Percentiles rank a stretch among this genome's conserved stretches.
phyloP scores from a whole-genome alignment of 2,329 filamentous ascomycete genomes.

The Xylogone sp. region DNA sequence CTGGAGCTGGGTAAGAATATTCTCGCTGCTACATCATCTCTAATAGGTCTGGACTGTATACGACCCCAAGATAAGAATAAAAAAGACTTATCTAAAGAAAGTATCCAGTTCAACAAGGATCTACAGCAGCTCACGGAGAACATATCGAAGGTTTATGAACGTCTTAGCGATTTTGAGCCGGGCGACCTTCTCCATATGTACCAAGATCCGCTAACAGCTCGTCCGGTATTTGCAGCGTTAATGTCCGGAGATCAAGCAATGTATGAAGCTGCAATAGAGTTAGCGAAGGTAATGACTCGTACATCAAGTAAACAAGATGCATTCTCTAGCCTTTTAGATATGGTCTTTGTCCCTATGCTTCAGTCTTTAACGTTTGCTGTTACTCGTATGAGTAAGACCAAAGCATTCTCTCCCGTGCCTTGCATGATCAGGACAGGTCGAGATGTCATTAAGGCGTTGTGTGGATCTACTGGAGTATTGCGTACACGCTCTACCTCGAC shows the following conservation, averaged over 20 bases:
- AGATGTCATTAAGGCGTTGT: slow-evolving; percentile 53
- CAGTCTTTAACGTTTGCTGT: slow-evolving; percentile 41
- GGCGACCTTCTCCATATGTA: slow-evolving; percentile 68
- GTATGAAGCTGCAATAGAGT: slow-evolving; percentile 73
- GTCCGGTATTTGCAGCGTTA: slow-evolving; percentile 72
- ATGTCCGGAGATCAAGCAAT: slow-evolving; percentile 77
- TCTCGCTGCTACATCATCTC: slow-evolving; percentile 51
- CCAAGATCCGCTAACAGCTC: slow-evolving; percentile 62
- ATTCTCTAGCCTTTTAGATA: slow-evolving; percentile 41
- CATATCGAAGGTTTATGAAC: slow-evolving; percentile 71
- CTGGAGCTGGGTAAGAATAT: slow-evolving; percentile 72
- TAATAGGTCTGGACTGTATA: slow-evolving; percentile 76
- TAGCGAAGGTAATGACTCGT: slow-evolving; percentile 78
- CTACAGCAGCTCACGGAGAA: slow-evolving; percentile 59
- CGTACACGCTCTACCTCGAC: slow-evolving; percentile 20
- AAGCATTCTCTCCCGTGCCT: slow-evolving; percentile 54
- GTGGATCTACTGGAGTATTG: slow-evolving; percentile 51
- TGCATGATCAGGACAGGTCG: slow-evolving; percentile 54
- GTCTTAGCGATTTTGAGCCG: slow-evolving; percentile 71
- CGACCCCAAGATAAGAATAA: slow-evolving; percentile 21
- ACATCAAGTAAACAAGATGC: slow-evolving; percentile 53
- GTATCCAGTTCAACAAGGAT: slow-evolving; percentile 73
- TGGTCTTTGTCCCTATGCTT: slow-evolving; percentile 41
- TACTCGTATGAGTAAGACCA: slow-evolving; percentile 36
- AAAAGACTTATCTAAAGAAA: slow-evolving; percentile 45